Base-by-base conservation (phyloP, 1,284 basidiomycete genomes). In the Rhodotorula sp. region DNA sequence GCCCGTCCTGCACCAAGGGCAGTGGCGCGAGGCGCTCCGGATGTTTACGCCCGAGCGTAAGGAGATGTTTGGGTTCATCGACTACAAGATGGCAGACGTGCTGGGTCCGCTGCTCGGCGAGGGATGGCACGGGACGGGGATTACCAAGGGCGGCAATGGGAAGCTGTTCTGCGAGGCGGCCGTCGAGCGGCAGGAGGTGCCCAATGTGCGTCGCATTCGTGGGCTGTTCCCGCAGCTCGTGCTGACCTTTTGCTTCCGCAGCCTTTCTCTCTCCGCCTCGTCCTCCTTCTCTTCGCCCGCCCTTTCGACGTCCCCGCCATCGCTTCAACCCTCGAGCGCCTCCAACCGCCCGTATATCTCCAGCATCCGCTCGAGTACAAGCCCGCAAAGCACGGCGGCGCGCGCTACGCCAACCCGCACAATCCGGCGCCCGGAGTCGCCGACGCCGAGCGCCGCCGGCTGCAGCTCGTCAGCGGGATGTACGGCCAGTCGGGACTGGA, bases 211-310 rank as follows among this genome's bases (percentile, higher is more conserved):
- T 80, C n/a, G 12, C 45, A 50, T 23, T n/a, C n/a, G 4, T 52
- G 46, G 21, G 46, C 46, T 25, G 44, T 7, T 45, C 41, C 10
- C 55, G n/a, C 55, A 1, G 4, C 4, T 12, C 19, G n/a, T 45
- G 41, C 44, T 49, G 17, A n/a, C 1, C 34, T 42, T 23, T 14
- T 45, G 19, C 42, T 4, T 27, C 68, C 64, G 81, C 79, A 93
- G 91, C 84, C 90, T 57, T 89, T 89, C 60, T 90, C 93, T 69
- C 84, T 93, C 52, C 88, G 90, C 42, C 84, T 98, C 57, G 90
- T 91, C 79, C 86, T 97, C 79, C 87, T 97, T 46, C 87, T 97
- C 45, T 97, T 93, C 81, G 95, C 93, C 19, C 91, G 92, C 9
- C 94, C 94, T 76, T 91, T 92, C 50, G 94, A 97, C 81, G 89